phyloP scores from a whole-genome alignment of 805 yeast genomes.

The Candida alai region DNA sequence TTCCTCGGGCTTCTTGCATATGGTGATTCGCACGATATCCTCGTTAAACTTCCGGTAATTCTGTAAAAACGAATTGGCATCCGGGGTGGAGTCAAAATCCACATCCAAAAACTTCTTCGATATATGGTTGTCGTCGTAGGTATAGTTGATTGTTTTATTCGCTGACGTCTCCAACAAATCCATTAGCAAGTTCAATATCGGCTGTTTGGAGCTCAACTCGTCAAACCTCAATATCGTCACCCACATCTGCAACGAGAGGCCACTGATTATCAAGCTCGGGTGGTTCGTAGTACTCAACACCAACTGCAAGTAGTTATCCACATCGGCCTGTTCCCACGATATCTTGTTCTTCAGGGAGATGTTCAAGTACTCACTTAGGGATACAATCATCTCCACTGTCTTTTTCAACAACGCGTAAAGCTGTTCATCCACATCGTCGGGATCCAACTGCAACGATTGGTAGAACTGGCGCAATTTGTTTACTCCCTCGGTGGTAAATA shows the following conservation, averaged over 20 bases:
- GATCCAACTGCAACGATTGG: constrained; percentile 52
- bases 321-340: constrained; percentile 56
- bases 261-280: constrained; percentile 84
- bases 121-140: constrained; percentile 58
- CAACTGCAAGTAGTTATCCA: constrained; percentile 63
- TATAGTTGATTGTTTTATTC: constrained; percentile 71
- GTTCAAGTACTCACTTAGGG: constrained; percentile 74
- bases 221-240: constrained; percentile 82
- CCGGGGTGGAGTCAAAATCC: constrained; percentile 87
- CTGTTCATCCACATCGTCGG: constrained; percentile 74
- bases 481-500: constrained; percentile 74
- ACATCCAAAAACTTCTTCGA: constrained; percentile 68
- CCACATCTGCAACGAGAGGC: constrained; percentile 92
- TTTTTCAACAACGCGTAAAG: constrained; percentile 81
- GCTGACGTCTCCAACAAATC: constrained; percentile 73
- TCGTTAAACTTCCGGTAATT: constrained; percentile 83
- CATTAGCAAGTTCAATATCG: constrained; percentile 56
- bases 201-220: constrained; percentile 56
- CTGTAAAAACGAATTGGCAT: constrained; percentile 67
- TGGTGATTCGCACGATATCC: constrained; percentile 83
- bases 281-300: constrained; percentile 79
- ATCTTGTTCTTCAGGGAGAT: constrained; percentile 35
- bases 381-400: constrained; percentile 89
- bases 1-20: constrained; percentile 80
- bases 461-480: constrained; percentile 63